Evolutionary conservation across 306 rosid genomes (phyloP), one percentile per base, ranked within the genome.

Genomic region (Trifolium fragiferum): DNA sequence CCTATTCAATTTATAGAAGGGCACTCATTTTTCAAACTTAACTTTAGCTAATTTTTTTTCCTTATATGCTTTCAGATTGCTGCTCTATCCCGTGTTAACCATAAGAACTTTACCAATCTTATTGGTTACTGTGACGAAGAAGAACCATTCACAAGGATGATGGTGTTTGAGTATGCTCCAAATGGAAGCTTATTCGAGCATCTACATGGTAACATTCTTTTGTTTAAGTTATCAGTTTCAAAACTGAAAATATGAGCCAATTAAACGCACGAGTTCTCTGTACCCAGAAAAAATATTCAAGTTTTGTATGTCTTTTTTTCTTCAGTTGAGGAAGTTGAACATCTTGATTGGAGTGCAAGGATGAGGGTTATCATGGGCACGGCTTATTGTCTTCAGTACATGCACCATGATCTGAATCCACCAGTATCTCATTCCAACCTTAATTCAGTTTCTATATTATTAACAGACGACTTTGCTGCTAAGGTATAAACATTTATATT

Each of bases 131-230:
- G 99, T 64, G 99, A 95, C 25, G 99, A 92, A 80, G 97, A 92
- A 60, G 78, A 92, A 73, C 98, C 98, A 18, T 92, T 95, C 75
- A 86, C 89, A 1, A 85, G 97, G 85, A 95, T 95, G 97, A 87
- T 92, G 96, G 97, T 95, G 81, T 95, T 95, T 68, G 99, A 95
- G 81, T 95, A 92, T 81, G 98, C 98, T 80, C 97, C 99, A n/a
- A 95, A 85, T 60, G 99, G 99, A 80, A 77, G 76, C 70, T 84
- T 95, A 73, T 92, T 74, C 23, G 98, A 92, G 80, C 96, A 95
- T 87, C 83, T 95, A 47, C 98, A 95, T 66, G 87, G 99, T 95
- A 92, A 81, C 78, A n/a, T 65, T 75, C 66, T 53, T 54, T 67
- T 25, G 23, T 18, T 30, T 35, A 30, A 62, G 18, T 32, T 46